phyloP scores from a whole-genome alignment of 2,329 filamentous ascomycete genomes.

The Colletotrichum tropicicola region DNA sequence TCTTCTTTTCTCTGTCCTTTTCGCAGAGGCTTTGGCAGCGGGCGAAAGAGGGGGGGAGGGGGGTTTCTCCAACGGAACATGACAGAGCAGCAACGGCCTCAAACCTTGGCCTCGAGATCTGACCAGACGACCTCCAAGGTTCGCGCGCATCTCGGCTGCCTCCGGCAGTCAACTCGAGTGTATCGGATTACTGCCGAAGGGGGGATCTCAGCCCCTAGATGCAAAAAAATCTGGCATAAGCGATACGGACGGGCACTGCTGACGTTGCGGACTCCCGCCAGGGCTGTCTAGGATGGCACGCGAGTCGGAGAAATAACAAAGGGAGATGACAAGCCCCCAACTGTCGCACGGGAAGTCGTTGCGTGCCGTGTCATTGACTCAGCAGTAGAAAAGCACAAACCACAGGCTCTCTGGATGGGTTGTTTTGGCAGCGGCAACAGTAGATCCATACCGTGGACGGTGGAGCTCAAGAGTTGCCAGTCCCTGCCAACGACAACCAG shows the following conservation, averaged over 20 bases:
- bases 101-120: not conserved
- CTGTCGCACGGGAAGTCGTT: conserved; percentile 9
- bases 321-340: conserved; percentile 15
- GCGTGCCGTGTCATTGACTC: not conserved
- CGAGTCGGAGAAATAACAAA: conserved; percentile 28
- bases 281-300: not conserved
- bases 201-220: not conserved
- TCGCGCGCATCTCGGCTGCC: conserved; percentile 13
- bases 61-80: too few relatives aligned
- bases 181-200: not conserved
- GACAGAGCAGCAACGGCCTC: conserved; percentile 7
- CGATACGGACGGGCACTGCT: not conserved
- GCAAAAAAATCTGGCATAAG: not conserved
- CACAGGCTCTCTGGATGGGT: not conserved
- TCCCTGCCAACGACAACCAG: conserved; percentile 6
- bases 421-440: conserved; percentile 13
- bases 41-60: too few relatives aligned
- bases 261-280: not conserved
- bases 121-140: not conserved
- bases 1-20: not conserved
- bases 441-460: conserved; percentile 11
- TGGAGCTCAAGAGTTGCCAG: not conserved
- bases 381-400: conserved; percentile 1
- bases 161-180: conserved; percentile 5
- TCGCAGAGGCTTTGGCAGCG: not conserved